Percentiles rank a stretch among this genome's conserved stretches.
These are phyloP conservation scores for Saccharomycopsis sp. DNA, from an alignment of 805 yeast genomes.

Conservation along the genomic window DNA sequence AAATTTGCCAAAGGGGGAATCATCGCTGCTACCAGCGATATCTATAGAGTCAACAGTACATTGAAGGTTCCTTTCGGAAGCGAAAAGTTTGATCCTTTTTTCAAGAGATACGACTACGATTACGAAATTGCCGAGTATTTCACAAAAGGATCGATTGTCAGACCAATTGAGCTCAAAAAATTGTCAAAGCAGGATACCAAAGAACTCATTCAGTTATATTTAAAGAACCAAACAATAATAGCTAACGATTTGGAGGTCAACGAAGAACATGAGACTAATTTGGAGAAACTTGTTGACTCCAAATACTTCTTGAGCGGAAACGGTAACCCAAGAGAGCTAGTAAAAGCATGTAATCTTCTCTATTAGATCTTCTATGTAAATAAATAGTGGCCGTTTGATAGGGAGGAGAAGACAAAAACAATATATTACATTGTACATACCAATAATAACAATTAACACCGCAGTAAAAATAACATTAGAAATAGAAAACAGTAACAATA, in stretches of 20 bases:
- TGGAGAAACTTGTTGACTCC: constrained; percentile 37
- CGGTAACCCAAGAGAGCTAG: constrained; percentile 54
- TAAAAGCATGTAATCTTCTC: constrained; percentile 35
- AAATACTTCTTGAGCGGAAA: constrained; percentile 54
- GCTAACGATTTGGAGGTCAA: constrained; percentile 28
- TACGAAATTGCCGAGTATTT: constrained; percentile 45
- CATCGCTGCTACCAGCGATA: constrained; percentile 55
- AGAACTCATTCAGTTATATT: constrained; percentile 35
- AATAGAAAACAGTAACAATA: neutral
- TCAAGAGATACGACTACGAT: constrained; percentile 44
- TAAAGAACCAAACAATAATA: constrained; percentile 35
- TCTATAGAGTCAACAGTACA: constrained; percentile 46
- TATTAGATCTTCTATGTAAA: constrained; percentile 18
- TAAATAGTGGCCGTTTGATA: no score
- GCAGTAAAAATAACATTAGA: no score
- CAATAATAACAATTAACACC: no score
- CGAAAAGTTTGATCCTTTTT: constrained; percentile 49
- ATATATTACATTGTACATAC: neutral
- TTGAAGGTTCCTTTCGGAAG: constrained; percentile 53
- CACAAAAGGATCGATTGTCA: constrained; percentile 26
- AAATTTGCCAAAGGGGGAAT: constrained; percentile 57
- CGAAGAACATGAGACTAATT: constrained; percentile 25
- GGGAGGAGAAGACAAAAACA: neutral
- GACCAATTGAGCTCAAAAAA: constrained; percentile 37
- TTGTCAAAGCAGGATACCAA: constrained; percentile 40